phyloP scores from a whole-genome alignment of 805 yeast genomes.

The Starmerella apis region DNA sequence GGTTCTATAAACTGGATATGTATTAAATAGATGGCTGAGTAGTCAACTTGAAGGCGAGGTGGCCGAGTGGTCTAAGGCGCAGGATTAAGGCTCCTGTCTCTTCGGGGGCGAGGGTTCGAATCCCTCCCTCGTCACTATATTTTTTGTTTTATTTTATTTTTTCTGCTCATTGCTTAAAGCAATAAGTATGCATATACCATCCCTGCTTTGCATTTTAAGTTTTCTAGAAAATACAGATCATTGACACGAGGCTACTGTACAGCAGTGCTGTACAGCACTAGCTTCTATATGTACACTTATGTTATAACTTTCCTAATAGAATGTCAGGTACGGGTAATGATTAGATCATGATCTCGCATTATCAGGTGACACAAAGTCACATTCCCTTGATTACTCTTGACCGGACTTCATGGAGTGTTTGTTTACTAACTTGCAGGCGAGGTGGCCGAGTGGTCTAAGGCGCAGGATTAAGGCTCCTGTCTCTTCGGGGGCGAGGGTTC shows the following conservation, averaged over 20 bases:
- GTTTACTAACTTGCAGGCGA: constrained; percentile 18
- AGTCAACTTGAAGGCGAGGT: constrained; percentile 20
- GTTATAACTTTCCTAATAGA: not conserved
- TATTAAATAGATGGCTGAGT: too few relatives aligned
- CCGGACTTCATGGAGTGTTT: not conserved
- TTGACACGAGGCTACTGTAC: too few relatives aligned
- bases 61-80: constrained; percentile 28
- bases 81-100: constrained; percentile 27
- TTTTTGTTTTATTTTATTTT: constrained; percentile 8
- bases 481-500: constrained; percentile 31
- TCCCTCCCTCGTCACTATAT: constrained; percentile 26
- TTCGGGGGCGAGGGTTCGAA: constrained; percentile 27
- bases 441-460: constrained; percentile 32
- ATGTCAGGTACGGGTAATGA: too few relatives aligned
- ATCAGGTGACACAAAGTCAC: not conserved
- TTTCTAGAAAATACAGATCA: too few relatives aligned
- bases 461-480: constrained; percentile 31
- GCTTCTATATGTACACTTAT: not conserved
- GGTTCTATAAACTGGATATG: too few relatives aligned
- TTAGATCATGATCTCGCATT: too few relatives aligned
- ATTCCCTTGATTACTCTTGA: not conserved
- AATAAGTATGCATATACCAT: too few relatives aligned
- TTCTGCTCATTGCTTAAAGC: too few relatives aligned
- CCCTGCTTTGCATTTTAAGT: not conserved
- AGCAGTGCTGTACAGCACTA: too few relatives aligned